Conservation (phyloP, 2,329 filamentous ascomycete genomes). For the Helotiales sp. region DNA sequence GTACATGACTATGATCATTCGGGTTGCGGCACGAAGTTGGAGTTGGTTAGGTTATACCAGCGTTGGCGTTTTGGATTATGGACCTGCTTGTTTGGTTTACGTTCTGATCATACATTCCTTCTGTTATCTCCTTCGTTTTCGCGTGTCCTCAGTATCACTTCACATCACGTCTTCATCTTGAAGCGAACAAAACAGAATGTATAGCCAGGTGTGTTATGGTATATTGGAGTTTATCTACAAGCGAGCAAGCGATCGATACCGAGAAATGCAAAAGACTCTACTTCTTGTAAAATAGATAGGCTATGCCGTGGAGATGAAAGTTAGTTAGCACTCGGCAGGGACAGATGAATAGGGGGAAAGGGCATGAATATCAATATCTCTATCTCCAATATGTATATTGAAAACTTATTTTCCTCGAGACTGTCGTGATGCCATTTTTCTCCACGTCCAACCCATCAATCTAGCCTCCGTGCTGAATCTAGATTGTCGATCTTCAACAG, state of each 20-base stretch:
- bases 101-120: background rate
- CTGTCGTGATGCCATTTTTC: too few species aligned
- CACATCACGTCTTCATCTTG: too few species aligned
- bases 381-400: background rate
- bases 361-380: constrained; percentile 9
- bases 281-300: constrained; percentile 9
- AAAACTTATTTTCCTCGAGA: too few species aligned
- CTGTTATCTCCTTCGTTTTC: background rate
- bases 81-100: background rate
- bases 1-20: background rate
- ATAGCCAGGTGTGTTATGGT: too few species aligned
- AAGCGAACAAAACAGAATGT: too few species aligned
- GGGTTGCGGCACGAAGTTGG: background rate
- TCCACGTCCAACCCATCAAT: too few species aligned
- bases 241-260: too few species aligned
- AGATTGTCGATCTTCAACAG: too few species aligned
- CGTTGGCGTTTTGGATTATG: background rate
- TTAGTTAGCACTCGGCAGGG: background rate
- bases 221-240: too few species aligned
- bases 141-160: too few species aligned
- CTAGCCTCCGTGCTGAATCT: too few species aligned
- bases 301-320: background rate
- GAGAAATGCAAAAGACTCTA: background rate
- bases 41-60: background rate
- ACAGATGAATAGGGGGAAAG: background rate